Base-by-base conservation (phyloP, 768 basidiomycete species). In the Calocera viscosa region DNA sequence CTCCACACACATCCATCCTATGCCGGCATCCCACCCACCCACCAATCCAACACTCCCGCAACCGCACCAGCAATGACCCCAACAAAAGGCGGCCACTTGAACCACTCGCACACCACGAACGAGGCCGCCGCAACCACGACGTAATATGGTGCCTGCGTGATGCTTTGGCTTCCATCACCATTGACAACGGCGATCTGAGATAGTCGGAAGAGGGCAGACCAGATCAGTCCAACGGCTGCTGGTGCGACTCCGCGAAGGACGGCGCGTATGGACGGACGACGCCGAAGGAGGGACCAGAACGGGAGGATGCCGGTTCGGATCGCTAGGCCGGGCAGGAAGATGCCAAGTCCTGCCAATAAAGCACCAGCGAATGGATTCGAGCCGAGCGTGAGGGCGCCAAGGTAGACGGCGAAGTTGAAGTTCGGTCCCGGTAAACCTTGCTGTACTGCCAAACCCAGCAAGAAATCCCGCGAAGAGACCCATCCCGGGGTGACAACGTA, bases 341-440 rank as follows among this genome's bases (percentile, higher is more conserved):
- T 82, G 10, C 80, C 82, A 16, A 82, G 28, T 72, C 75, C 82
- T 16, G 78, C 82, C n/a, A 83, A 72, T 2, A 82, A 32, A 0
- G 78, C 80, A n/a, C 82, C 82, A 12, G 81, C 68, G 33, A 78
- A 64, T n/a, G n/a, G n/a, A n/a, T n/a, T n/a, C 26, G 65, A 64
- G 8, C 76, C 76, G 2, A 78, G 66, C 1, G 77, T 73, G 64
- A 85, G 75, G 7, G 80, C 77, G 30, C 83, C 83, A 32, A 85
- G 78, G 71, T 81, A 84, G 24, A 81, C 79, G 30, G 75, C 72
- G 66, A 83, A 74, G 66, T 82, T 81, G 74, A 85, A 85, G 72
- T 83, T 83, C 26, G 83, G 83, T 2, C 83, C 83, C 0, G 81
- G 82, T 69, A 80, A 73, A 11, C 79, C 80, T 71, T 80, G 81